These are phyloP conservation scores for Hylodesmum podocarpum DNA, from an alignment of 306 rosid species.

Conservation along the genomic window DNA sequence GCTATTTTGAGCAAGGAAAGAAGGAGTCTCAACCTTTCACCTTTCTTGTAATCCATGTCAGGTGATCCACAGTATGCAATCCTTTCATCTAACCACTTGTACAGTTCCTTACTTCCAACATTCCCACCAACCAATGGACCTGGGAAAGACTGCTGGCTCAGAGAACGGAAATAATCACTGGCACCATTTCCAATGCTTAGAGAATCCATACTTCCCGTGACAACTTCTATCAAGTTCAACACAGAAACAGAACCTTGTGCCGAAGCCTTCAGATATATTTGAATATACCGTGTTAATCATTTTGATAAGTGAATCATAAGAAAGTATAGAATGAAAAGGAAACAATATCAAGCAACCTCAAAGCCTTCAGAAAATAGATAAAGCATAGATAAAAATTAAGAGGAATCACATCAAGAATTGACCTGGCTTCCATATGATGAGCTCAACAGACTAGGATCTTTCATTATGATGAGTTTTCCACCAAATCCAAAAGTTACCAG, in stretches of 20 bases:
- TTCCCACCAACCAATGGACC: slow-evolving; percentile 96
- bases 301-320: slow-evolving; percentile 21
- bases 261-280: slow-evolving; percentile 58
- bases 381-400: slow-evolving; percentile 30
- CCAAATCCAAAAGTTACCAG: slow-evolving; percentile 90
- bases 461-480: slow-evolving; percentile 89
- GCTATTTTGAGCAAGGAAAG: slow-evolving; percentile 90
- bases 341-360: not conserved
- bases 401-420: slow-evolving; percentile 35
- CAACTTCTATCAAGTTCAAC: slow-evolving; percentile 74
- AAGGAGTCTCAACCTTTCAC: slow-evolving; percentile 73
- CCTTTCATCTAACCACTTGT: slow-evolving; percentile 93
- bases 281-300: slow-evolving; percentile 39
- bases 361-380: slow-evolving; percentile 9
- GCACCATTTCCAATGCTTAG: slow-evolving; percentile 43
- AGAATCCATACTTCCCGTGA: slow-evolving; percentile 45
- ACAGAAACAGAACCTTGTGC: slow-evolving; percentile 67
- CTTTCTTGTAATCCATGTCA: slow-evolving; percentile 67
- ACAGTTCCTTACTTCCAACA: slow-evolving; percentile 85
- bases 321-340: slow-evolving; percentile 4
- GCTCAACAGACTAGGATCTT: slow-evolving; percentile 51
- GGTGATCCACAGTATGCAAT: slow-evolving; percentile 58
- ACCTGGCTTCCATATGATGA: slow-evolving; percentile 75
- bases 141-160: slow-evolving; percentile 85
- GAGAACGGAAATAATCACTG: slow-evolving; percentile 63